A percentile compares a stretch with the other conserved stretches of the same genome.
Evolutionary conservation across 441 rosid genomes (phyloP).

Genomic region (Isatis lusitanica): DNA sequence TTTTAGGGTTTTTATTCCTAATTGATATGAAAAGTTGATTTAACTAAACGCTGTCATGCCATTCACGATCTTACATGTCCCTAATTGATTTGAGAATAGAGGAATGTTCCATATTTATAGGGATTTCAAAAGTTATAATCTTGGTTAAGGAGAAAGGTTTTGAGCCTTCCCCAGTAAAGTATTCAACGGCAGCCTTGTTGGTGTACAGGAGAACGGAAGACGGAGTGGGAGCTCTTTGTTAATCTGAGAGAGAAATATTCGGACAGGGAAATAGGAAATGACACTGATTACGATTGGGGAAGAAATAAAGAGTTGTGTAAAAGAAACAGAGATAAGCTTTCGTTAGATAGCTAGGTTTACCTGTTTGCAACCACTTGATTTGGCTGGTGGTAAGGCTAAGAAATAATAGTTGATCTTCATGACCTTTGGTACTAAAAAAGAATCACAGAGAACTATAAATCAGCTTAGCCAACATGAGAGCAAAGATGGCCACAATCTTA

Average conservation of each 20-base stretch:
- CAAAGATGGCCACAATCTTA: too few species aligned
- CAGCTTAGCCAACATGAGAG: too few species aligned
- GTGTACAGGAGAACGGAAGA: slow-evolving; percentile 80
- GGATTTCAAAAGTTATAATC: neutral
- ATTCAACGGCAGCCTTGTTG: slow-evolving; percentile 74
- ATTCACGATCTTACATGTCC: too few species aligned
- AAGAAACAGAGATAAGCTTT: slow-evolving; percentile 63
- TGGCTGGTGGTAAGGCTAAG: slow-evolving; percentile 90
- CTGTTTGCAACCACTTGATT: slow-evolving; percentile 88
- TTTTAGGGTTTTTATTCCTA: neutral
- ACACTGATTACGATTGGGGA: slow-evolving; percentile 54
- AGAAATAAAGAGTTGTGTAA: slow-evolving; percentile 69
- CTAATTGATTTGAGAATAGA: too few species aligned
- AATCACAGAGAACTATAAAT: too few species aligned
- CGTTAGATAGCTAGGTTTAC: slow-evolving; percentile 61
- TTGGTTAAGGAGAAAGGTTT: slow-evolving; percentile 50
- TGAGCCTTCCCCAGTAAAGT: slow-evolving; percentile 61
- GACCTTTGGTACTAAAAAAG: too few species aligned
- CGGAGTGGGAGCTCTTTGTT: slow-evolving; percentile 69
- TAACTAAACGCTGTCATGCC: too few species aligned
- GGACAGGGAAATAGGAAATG: slow-evolving; percentile 59
- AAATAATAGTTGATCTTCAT: too few species aligned
- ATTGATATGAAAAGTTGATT: too few species aligned
- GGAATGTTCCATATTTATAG: too few species aligned
- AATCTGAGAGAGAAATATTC: slow-evolving; percentile 57